Base-by-base conservation (phyloP, 768 basidiomycete genomes). In the Lactarius quietus region DNA sequence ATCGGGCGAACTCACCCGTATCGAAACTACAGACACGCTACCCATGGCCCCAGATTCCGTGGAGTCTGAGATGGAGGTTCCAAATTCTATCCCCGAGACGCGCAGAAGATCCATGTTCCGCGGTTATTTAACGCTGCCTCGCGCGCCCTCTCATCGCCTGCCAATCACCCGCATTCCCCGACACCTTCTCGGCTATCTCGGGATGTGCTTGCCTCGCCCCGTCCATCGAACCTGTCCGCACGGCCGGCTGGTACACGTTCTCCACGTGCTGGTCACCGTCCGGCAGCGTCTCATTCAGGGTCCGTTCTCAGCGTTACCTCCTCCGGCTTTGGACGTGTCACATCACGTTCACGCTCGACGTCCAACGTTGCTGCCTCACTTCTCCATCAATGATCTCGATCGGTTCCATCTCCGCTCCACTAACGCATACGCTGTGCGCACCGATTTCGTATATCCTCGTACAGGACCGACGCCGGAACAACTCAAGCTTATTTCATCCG, bases 311-410 rank as follows among this genome's bases (percentile, higher is more conserved):
- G 71, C 66, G 43, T 71, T 35, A 41, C 70, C 6, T 72, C 74
- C 31, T 76, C 78, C 8, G 76, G 78, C 54, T 82, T 85, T 75
- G 64, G 64, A 17, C 82, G 85, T 51, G 78, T 82, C 0, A 66
- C 83, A 35, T 79, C 82, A 45, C 78, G 78, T 67, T 80, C 83
- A 53, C 72, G 74, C 39, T 72, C 79, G 31, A 76, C 78, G 61
- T 76, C 76, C 18, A 75, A 74, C 64, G 75, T 78, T 7, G 66
- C 64, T 9, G 68, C 64, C 79, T 86, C 55, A 84, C 81, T 38
- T 89, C 87, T 1, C 85, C 89, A 9, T 89, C 89, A 23, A 77
- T 82, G 60, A 85, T 90, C 62, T 90, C 90, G 20, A 78, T 92
- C 39, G 79, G 85, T 68, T 89, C 84, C 12, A 93, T 93, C 63